Conservation (phyloP, 139 green algal species). For the Chlorella ohadii region DNA sequence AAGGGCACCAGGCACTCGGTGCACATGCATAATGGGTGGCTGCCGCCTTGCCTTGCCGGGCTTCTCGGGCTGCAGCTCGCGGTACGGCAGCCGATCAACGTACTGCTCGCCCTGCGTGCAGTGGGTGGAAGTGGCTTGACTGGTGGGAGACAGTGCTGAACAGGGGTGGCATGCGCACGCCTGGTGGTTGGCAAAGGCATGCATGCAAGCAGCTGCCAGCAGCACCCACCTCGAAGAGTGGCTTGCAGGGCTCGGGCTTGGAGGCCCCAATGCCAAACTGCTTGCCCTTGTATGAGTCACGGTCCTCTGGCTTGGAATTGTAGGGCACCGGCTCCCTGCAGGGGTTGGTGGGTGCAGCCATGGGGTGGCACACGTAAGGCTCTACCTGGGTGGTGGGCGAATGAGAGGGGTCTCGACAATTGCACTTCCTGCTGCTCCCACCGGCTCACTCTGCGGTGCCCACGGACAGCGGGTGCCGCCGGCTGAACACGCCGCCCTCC, state of each 20-base stretch:
- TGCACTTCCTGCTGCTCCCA: no score
- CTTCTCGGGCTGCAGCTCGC: conserved; percentile 25
- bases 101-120: conserved; percentile 68
- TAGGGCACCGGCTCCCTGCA: conserved; percentile 23
- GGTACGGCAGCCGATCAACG: conserved; percentile 14
- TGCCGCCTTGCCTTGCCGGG: background rate
- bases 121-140: no score
- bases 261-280: conserved; percentile 52
- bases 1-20: no score
- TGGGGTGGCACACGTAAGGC: no score
- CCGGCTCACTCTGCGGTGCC: conserved; percentile 17
- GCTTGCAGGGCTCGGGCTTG: background rate
- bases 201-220: no score
- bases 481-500: conserved; percentile 9
- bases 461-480: background rate
- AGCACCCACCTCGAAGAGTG: background rate
- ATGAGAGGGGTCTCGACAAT: background rate
- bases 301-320: conserved; percentile 39
- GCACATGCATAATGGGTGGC: background rate
- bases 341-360: background rate
- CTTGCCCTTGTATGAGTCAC: conserved; percentile 69
- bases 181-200: no score
- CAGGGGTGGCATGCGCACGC: no score
- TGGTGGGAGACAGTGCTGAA: no score
- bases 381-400: no score